Base-by-base conservation (phyloP, 306 rosid genomes). In the Urtica urens region DNA sequence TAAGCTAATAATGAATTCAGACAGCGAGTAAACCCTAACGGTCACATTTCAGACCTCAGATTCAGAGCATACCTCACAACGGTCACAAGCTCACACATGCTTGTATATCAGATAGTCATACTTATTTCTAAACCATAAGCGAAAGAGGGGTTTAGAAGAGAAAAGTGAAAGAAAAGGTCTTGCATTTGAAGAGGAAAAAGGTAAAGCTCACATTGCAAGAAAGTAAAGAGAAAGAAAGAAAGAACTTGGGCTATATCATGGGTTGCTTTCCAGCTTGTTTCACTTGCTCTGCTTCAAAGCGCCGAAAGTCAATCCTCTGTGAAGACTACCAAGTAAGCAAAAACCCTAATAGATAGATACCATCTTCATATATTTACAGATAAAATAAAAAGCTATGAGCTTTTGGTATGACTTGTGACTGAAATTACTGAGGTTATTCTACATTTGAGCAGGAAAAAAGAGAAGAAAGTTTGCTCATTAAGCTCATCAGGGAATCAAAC, bases 181-280 rank as follows among this genome's bases (percentile, higher is more conserved):
- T 31, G 21, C 23, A 50, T 62, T 58, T 54, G 38, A 19, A 35
- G 39, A 35, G 22, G 23, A 55, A 66, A 72, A 46, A 59, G 53
- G 72, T 25, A 31, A 35, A 35, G 13, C 23, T 55, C 68, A 63
- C 2, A 23, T 23, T 3, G 40, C 40, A 31, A 35, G n/a, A 35
- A 35, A 35, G 58, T 47, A 58, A 60, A 23, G n/a, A 42, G 18
- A 4, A 49, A 51, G n/a, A n/a, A n/a, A 3, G 20, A 47, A 28
- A 37, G 41, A 12, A n/a, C n/a, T n/a, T n/a, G n/a, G 62, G 62
- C 38, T 61, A 60, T n/a, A 76, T 74, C 1, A 83, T 72, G 94
- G 70, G 55, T 10, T 66, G 72, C 62, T 59, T 66, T 66, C 56
- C 23, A 45, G 54, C 50, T 46, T 59, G 62, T 26, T 52, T 66